Base-by-base conservation (phyloP, 495 filamentous ascomycete species). In the Bryoglossum gracile region DNA sequence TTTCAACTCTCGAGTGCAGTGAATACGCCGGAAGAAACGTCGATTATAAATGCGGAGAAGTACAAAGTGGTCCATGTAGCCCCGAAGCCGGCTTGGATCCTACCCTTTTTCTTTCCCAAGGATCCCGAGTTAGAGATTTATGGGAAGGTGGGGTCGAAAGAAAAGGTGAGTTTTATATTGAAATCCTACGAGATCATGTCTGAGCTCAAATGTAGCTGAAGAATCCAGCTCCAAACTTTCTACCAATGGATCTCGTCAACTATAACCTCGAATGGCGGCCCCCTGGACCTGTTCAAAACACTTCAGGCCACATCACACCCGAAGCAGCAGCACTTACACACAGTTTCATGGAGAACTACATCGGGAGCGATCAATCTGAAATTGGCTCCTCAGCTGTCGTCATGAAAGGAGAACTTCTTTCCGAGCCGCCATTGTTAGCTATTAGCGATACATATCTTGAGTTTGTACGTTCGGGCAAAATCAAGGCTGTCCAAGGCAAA, bases 231-330 rank as follows among this genome's bases (percentile, higher is more conserved):
- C 69, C 77, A 0, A 68, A 72, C 0, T 90, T 94, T 50, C 57
- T 89, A 0, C 89, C 89, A 0, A 59, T 87, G n/a, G 89, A 95
- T 61, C 63, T 92, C 19, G 66, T 70, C 19, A 75, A 90, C 22
- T 89, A 87, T 58, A 85, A 94, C 51, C 63, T 87, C 5, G 62
- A 68, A 14, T 75, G 78, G 30, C 72, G 84, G 19, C 75, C 78
- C 2, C 63, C 68, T 0, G 72, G 70, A 8, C 68, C 68, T n/a
- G 61, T 87, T n/a, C 62, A 65, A 16, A 79, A 84, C 38, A 65
- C 62, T 0, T 69, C 79, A 23, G 84, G 82, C 0, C 74, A 78
- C 22, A 71, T 86, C 26, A 62, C 74, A 0, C 49, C 68, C 6
- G 77, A 84, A 8, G 68, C 71, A 16, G 72, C 77, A 13, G 66